phyloP scores from a whole-genome alignment of 2,329 filamentous ascomycete species.

The Aspergillus neotritici region DNA sequence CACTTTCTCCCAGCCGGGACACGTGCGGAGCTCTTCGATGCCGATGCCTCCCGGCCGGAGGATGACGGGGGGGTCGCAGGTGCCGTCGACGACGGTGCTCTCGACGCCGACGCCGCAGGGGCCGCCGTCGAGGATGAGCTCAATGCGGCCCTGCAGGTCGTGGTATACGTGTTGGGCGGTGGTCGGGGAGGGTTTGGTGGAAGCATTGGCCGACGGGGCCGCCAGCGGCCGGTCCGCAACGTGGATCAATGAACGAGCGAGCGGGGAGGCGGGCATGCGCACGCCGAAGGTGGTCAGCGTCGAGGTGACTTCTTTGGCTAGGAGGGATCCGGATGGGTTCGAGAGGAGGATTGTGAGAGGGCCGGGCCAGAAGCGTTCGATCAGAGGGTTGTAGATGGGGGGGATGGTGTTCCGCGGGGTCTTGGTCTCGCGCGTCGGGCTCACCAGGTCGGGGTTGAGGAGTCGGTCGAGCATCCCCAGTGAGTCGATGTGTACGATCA shows the following conservation, averaged over 20 bases:
- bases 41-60: slow-evolving; percentile 82
- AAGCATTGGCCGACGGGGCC: slow-evolving; percentile 89
- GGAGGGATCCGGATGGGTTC: slow-evolving; percentile 60
- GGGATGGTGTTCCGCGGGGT: slow-evolving; percentile 50
- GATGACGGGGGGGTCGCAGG: slow-evolving; percentile 73
- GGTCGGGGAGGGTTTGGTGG: slow-evolving; percentile 87
- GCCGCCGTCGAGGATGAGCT: slow-evolving; percentile 83
- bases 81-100: slow-evolving; percentile 91
- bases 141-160: slow-evolving; percentile 75
- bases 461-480: slow-evolving; percentile 66
- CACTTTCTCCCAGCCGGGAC: slow-evolving; percentile 75
- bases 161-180: slow-evolving; percentile 82
- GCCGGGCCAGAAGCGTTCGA: slow-evolving; percentile 86
- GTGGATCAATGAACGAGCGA: slow-evolving; percentile 84
- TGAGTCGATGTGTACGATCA: slow-evolving; percentile 88
- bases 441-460: slow-evolving; percentile 41
- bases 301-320: slow-evolving; percentile 90
- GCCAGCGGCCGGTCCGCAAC: slow-evolving; percentile 73
- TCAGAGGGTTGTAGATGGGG: slow-evolving; percentile 68
- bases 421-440: slow-evolving; percentile 25
- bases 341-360: slow-evolving; percentile 86
- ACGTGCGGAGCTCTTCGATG: slow-evolving; percentile 68
- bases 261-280: slow-evolving; percentile 76
- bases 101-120: slow-evolving; percentile 84
- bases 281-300: slow-evolving; percentile 79